These are phyloP conservation scores for Neospermospora avenae DNA, from an alignment of 2,329 filamentous ascomycete genomes.

Conservation along the genomic window DNA sequence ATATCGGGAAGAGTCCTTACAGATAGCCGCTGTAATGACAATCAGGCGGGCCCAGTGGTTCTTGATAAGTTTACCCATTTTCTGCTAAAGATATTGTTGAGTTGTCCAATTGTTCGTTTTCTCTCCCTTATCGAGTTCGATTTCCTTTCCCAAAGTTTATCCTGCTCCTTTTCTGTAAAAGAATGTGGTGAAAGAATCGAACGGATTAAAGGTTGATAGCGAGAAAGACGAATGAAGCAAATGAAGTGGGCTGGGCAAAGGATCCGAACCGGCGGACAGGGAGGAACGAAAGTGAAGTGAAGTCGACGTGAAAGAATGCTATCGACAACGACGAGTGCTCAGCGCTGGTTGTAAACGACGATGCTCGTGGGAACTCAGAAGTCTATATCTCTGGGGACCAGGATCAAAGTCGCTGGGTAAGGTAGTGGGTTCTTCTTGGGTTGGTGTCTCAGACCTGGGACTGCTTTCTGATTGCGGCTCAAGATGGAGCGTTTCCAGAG, in stretches of 20 bases:
- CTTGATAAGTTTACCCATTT: conserved; percentile 95
- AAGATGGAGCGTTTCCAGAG: conserved; percentile 41
- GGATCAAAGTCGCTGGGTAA: conserved; percentile 29
- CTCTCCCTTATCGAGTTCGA: conserved; percentile 1
- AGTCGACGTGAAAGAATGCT: conserved; percentile 47
- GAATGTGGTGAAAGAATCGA: conserved; percentile 19
- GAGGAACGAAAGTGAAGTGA: conserved; percentile 34
- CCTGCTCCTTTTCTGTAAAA: conserved; percentile 11
- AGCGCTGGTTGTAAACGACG: conserved; percentile 32
- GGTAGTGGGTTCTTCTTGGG: conserved; percentile 31
- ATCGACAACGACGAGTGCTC: conserved; percentile 50
- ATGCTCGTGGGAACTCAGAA: conserved; percentile 18
- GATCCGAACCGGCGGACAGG: conserved; percentile 52
- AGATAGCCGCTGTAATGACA: conserved; percentile 72
- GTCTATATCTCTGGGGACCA: conserved; percentile 39
- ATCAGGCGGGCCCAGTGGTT: conserved; percentile 98
- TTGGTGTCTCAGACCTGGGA: conserved; percentile 38
- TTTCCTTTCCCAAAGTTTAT: conserved; percentile 4
- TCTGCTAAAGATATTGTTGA: conserved; percentile 15
- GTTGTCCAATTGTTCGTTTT: conserved; percentile 3
- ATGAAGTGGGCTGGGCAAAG: conserved; percentile 34
- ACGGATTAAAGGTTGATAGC: conserved; percentile 28
- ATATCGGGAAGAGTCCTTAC: conserved; percentile 35
- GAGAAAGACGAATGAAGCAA: conserved; percentile 22
- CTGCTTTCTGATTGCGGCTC: conserved; percentile 38